Base-by-base conservation (phyloP, 192 early-diverging fungal species). In the Coemansia pectinata region DNA sequence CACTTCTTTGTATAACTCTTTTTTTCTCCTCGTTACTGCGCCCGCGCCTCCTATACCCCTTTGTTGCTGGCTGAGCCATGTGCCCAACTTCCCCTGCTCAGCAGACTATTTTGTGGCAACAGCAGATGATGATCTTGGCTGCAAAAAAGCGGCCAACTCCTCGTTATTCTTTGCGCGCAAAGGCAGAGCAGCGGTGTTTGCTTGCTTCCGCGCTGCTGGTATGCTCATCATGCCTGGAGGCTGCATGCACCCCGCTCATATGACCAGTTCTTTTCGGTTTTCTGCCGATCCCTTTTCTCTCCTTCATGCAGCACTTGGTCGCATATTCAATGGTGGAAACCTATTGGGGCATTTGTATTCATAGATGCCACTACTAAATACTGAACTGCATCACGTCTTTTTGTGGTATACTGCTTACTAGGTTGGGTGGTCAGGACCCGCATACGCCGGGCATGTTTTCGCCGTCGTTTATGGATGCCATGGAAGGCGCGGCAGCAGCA, bases 401-500 rank as follows among this genome's bases (percentile, higher is more conserved):
- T 10, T 39, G 60, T 27, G 39, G 60, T 62, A 36, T 23, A 9
- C 29, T 21, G 21, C 38, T 50, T 31, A 63, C 39, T 77, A 73
- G 67, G 31, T 3, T 55, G 19, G 62, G 59, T 31, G 34, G 72
- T 0, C 86, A 78, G 50, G 74, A 77, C 41, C 90, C 89, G 7
- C 77, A 77, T 10, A 90, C 89, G n/a, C 90, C 90, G 0, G 86
- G 83, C 19, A 90, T 91, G 79, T 91, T 91, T 47, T 87, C 89
- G 47, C 88, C 90, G n/a, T 85, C 81, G 55, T 91, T 91, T 67
- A 76, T 87, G 45, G 88, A 88, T 12, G 85, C 90, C 4, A 72
- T 91, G 39, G 77, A 77, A 62, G 80, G 71, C 68, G 85, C 71
- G 33, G 81, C 83, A 1, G 75, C 71, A 42, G 70, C 70, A 6